Percentiles rank a stretch among this genome's conserved stretches.
Conservation (phyloP, 352 stramenopile species). For the Hyphochytrium catenoides region DNA sequence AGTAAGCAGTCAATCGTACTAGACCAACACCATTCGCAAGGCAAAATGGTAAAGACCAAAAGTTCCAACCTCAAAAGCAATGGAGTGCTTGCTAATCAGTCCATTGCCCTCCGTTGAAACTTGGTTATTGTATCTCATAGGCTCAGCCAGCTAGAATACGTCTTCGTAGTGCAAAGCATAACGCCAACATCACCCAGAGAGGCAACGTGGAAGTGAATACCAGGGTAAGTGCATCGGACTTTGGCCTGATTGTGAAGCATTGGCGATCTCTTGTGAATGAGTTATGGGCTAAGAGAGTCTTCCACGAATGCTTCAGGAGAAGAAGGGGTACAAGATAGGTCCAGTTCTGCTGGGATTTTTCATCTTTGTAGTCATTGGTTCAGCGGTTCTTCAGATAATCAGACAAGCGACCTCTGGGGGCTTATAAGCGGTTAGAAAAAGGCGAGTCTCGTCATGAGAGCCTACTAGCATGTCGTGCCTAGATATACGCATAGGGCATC, state of each 20-base stretch:
- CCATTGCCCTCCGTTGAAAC: no score
- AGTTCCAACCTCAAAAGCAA: no score
- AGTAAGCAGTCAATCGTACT: no score
- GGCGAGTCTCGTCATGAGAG: no score
- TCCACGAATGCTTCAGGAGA: conserved; percentile 15
- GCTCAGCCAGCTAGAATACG: conserved; percentile 49
- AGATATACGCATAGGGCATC: no score
- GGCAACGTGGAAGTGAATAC: conserved; percentile 38
- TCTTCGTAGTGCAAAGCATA: conserved; percentile 58
- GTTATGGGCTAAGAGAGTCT: background rate
- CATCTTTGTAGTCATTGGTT: conserved; percentile 57
- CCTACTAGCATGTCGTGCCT: no score
- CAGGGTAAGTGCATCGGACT: conserved; percentile 18
- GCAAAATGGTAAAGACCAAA: no score
- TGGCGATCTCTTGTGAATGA: background rate
- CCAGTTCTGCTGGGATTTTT: conserved; percentile 56
- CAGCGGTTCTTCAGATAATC: conserved; percentile 57
- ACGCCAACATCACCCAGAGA: conserved; percentile 61
- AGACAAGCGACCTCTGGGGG: conserved; percentile 32
- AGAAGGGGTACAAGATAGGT: conserved; percentile 38
- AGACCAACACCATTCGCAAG: no score
- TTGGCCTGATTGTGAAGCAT: background rate
- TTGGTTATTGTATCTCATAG: no score
- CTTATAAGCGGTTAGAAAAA: no score
- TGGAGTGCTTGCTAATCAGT: no score